phyloP scores from a whole-genome alignment of 495 filamentous ascomycete species.

The Staphylotrichum longicolle region DNA sequence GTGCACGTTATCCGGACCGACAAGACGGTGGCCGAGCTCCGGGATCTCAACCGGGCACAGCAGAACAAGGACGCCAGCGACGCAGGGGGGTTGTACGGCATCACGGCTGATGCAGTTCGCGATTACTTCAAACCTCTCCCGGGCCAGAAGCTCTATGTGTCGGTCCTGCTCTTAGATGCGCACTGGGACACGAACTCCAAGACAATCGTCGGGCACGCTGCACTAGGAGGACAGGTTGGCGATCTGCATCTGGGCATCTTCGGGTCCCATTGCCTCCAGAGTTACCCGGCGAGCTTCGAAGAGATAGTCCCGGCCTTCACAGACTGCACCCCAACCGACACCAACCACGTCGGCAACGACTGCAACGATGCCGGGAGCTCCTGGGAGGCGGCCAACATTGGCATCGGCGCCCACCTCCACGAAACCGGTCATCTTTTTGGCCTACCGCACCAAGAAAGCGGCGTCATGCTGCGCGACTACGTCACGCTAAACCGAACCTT shows the following conservation, averaged over 20 bases:
- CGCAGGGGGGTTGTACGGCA: slow-evolving; percentile 67
- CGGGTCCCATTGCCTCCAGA: slow-evolving; percentile 84
- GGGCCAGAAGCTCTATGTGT: slow-evolving; percentile 82
- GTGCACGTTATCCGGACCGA: slow-evolving; percentile 76
- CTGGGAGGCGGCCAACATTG: slow-evolving; percentile 88
- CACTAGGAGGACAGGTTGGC: slow-evolving; percentile 62
- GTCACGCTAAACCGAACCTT: slow-evolving; percentile 81
- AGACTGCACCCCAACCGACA: slow-evolving; percentile 86
- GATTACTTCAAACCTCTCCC: slow-evolving; percentile 68
- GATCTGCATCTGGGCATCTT: slow-evolving; percentile 82
- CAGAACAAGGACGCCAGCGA: slow-evolving; percentile 66
- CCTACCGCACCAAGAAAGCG: slow-evolving; percentile 80
- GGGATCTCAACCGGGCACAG: slow-evolving; percentile 75
- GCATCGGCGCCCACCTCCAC: slow-evolving; percentile 88
- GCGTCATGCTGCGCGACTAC: slow-evolving; percentile 87
- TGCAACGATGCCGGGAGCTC: slow-evolving; percentile 79
- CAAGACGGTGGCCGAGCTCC: slow-evolving; percentile 81
- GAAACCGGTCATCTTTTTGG: slow-evolving; percentile 86
- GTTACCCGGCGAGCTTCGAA: slow-evolving; percentile 79
- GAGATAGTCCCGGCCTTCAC: slow-evolving; percentile 82
- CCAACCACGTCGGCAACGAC: slow-evolving; percentile 76
- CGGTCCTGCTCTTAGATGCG: slow-evolving; percentile 76
- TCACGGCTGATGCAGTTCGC: slow-evolving; percentile 72
- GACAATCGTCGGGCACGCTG: slow-evolving; percentile 76
- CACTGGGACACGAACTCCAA: slow-evolving; percentile 77